Evolutionary conservation across 441 rosid genomes (phyloP).

Genomic region (Iberis amara): DNA sequence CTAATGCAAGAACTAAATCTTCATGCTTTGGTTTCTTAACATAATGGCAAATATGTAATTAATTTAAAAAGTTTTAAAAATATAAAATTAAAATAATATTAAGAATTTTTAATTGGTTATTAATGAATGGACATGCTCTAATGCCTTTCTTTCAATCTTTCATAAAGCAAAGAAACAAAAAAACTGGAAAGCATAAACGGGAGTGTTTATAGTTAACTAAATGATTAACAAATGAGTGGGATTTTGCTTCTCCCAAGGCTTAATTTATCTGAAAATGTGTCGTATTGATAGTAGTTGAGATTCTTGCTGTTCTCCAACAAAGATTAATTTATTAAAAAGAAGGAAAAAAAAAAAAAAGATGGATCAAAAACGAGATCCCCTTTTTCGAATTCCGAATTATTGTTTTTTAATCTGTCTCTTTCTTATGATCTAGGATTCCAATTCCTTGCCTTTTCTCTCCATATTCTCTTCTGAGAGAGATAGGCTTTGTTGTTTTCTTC

Average conservation of each 20-base stretch:
- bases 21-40: too few species aligned
- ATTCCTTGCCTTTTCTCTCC: constrained; percentile 21
- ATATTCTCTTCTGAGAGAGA: constrained; percentile 24
- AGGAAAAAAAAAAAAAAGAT: constrained; percentile 1
- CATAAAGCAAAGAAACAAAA: not conserved
- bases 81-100: too few species aligned
- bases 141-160: too few species aligned
- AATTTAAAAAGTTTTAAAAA: too few species aligned
- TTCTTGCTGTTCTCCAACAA: constrained; percentile 37
- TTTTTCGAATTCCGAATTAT: constrained; percentile 45
- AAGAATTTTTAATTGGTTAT: too few species aligned
- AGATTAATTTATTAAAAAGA: constrained; percentile 3
- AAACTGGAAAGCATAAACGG: not conserved
- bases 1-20: too few species aligned
- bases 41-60: too few species aligned
- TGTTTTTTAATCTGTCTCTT: constrained; percentile 36
- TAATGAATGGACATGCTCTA: too few species aligned
- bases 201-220: not conserved
- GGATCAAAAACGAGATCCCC: constrained; percentile 29
- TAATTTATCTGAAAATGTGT: constrained; percentile 25
- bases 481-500: constrained; percentile 11
- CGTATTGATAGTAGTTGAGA: constrained; percentile 44
- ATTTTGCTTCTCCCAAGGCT: constrained; percentile 29
- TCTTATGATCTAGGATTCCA: constrained; percentile 40
- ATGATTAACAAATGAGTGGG: constrained; percentile 37